Evolutionary conservation across 2,329 filamentous ascomycete species (phyloP), one percentile per base, ranked within the genome.

Genomic region (Xylariaceae sp.): DNA sequence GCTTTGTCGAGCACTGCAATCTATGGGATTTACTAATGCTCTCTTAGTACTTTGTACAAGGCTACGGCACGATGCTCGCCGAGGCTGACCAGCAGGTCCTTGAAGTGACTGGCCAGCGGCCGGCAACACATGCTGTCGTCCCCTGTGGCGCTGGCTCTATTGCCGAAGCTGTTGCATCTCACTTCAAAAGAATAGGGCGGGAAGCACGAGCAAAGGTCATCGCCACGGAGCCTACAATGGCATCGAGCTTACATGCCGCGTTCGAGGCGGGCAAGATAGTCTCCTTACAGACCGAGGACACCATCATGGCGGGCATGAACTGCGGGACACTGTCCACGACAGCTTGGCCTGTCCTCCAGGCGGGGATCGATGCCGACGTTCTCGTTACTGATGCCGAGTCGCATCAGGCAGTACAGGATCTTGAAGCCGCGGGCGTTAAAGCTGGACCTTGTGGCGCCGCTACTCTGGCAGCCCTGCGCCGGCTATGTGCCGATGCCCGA

Each of bases 111-210:
- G 67, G 63, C 1, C 60, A 72, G 0, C 57, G 62, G 5, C 55
- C 69, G 4, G 72, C 77, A 6, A 79, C 73, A 0, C 69, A 82
- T 10, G 76, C 84, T 31, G 67, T 93, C 13, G 78, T 80, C 0
- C 86, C 88, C 0, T 85, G 88, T 1, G 89, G 89, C 0, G 88
- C 89, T 0, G 89, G 89, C 0, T 88, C 83, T 5, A 78, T 90
- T 51, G 86, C 85, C 0, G 85, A 91, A 57, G 81, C 89, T 0
- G 87, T 89, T 0, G 77, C 80, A 0, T 72, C 75, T 31, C 82
- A 88, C 63, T 90, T 77, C 73, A 89, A 60, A 41, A 45, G 50
- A 3, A 42, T 50, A 1, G 55, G 48, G 33, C 52, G 55, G 19
- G 19, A 42, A 34, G 45, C 55, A 6, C 43, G 48, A 31, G 67